Evolutionary conservation across 805 yeast genomes (phyloP).

Genomic region (Wickerhamiella dianesei): DNA sequence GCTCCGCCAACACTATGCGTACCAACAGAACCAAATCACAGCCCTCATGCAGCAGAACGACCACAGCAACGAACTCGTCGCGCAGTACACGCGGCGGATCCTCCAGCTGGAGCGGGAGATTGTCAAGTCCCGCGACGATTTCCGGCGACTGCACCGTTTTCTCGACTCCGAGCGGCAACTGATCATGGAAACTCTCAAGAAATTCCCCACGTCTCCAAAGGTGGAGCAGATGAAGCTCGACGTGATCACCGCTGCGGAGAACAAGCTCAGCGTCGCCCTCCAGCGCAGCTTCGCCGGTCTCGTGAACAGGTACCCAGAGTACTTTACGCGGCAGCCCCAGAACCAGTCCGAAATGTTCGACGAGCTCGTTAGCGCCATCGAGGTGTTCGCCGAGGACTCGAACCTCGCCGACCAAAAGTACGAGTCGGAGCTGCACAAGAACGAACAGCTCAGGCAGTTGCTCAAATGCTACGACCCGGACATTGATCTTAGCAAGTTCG

Average conservation of each 20-base stretch:
- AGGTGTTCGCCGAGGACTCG: slow-evolving; percentile 1
- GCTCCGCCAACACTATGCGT: too few species aligned
- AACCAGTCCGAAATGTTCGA: neutral
- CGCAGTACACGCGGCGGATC: neutral
- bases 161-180: neutral
- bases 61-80: too few species aligned
- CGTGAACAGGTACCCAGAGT: neutral
- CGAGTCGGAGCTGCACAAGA: too few species aligned
- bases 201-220: neutral
- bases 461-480: too few species aligned
- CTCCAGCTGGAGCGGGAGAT: neutral
- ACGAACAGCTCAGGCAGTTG: too few species aligned
- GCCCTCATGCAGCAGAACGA: too few species aligned
- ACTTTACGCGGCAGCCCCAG: neutral
- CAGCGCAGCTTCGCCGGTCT: neutral
- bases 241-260: neutral
- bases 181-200: neutral
- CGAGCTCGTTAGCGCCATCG: neutral
- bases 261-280: neutral
- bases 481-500: too few species aligned
- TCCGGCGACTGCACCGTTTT: neutral
- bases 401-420: too few species aligned
- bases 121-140: neutral
- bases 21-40: too few species aligned
- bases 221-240: neutral